Evolutionary conservation across 2,329 filamentous ascomycete genomes (phyloP).

Genomic region (Curvularia sp.): DNA sequence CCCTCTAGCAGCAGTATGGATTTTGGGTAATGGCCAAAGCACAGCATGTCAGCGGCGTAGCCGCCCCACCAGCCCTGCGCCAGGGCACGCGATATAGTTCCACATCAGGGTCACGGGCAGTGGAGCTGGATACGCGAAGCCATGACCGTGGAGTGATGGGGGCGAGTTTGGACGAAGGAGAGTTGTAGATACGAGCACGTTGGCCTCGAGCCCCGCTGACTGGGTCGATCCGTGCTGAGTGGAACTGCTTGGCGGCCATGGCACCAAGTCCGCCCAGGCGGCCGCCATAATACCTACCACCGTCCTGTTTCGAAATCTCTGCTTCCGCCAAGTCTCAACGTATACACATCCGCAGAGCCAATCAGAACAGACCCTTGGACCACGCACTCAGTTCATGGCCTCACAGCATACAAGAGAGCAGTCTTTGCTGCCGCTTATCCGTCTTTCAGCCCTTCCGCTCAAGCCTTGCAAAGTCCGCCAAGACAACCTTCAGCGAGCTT

Average conservation of each 20-base stretch:
- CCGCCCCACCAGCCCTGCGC: background rate
- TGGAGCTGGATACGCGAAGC: slow-evolving; percentile 1
- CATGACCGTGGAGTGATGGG: slow-evolving; percentile 2
- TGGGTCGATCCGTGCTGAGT: background rate
- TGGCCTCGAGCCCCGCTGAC: background rate
- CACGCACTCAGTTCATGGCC: slow-evolving; percentile 6
- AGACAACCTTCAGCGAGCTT: slow-evolving; percentile 10
- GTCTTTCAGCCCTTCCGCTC: background rate
- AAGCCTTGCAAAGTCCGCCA: slow-evolving; percentile 14
- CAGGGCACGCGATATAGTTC: slow-evolving; percentile 1
- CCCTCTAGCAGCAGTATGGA: background rate
- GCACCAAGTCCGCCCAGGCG: slow-evolving; percentile 12
- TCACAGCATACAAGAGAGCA: slow-evolving; percentile 2
- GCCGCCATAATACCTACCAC: background rate
- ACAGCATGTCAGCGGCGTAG: slow-evolving; percentile 7
- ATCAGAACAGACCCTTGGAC: background rate
- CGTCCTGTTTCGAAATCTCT: slow-evolving; percentile 13
- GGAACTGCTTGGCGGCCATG: background rate
- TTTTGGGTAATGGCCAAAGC: background rate
- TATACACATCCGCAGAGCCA: background rate
- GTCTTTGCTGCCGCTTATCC: slow-evolving; percentile 5
- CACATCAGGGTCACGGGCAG: background rate
- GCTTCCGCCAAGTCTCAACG: slow-evolving; percentile 5
- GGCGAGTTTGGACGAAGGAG: slow-evolving; percentile 7
- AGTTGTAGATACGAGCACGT: slow-evolving; percentile 6